Evolutionary conservation across 305 asterid species (phyloP).

Genomic region (Stenogyne calaminthoides): DNA sequence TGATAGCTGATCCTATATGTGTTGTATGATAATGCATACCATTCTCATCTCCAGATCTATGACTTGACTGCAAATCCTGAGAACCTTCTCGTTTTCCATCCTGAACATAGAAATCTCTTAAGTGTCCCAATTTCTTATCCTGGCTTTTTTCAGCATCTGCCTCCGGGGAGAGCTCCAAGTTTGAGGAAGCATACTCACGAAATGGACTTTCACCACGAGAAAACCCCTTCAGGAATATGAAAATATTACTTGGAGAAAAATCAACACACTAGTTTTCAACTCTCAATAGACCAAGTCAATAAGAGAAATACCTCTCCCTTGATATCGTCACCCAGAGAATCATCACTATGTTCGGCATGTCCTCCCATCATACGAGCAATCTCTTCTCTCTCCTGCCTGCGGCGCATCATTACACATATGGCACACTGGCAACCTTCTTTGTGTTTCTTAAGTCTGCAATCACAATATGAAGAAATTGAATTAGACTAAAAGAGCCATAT

Average conservation of each 20-base stretch:
- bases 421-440: conserved; percentile 96
- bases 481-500: background rate
- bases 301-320: conserved; percentile 60
- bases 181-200: conserved; percentile 68
- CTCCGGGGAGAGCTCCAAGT: conserved; percentile 66
- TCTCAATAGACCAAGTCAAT: conserved; percentile 9
- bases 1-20: conserved; percentile 44
- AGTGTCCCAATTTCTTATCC: conserved; percentile 54
- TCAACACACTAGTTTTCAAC: background rate
- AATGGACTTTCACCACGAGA: conserved; percentile 70
- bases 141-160: conserved; percentile 55
- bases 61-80: conserved; percentile 55
- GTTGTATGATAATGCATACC: conserved; percentile 40
- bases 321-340: conserved; percentile 59
- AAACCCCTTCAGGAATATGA: conserved; percentile 48
- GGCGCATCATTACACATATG: conserved; percentile 95
- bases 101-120: conserved; percentile 47
- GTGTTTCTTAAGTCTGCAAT: conserved; percentile 85
- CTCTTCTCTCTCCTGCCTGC: conserved; percentile 92
- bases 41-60: conserved; percentile 50
- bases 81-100: conserved; percentile 51
- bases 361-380: conserved; percentile 69
- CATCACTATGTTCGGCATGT: conserved; percentile 66
- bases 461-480: background rate
- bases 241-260: background rate